These are phyloP conservation scores for Hippophae tibetana DNA, from an alignment of 306 rosid genomes.

Conservation along the genomic window DNA sequence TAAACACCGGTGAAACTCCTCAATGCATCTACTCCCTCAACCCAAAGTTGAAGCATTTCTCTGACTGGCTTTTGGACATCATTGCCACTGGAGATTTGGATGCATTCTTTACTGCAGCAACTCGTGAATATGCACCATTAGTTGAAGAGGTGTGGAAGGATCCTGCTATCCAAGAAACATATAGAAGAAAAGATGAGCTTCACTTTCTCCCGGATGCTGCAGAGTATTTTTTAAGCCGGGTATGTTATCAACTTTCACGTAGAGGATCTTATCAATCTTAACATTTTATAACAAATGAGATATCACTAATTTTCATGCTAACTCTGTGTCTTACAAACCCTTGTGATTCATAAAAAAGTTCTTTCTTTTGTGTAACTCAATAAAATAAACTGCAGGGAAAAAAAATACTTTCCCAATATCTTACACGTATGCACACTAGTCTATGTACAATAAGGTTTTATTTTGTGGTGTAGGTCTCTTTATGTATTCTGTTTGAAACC, in stretches of 20 bases:
- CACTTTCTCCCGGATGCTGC: conserved; percentile 80
- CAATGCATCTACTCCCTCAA: conserved; percentile 57
- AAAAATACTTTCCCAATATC: no score
- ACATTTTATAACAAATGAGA: no score
- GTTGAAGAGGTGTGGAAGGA: conserved; percentile 86
- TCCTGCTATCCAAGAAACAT: conserved; percentile 78
- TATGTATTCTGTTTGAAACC: no score
- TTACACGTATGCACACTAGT: no score
- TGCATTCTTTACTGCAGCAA: conserved; percentile 88
- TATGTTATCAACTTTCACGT: conserved; percentile 17
- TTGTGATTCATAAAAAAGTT: no score
- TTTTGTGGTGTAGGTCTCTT: no score
- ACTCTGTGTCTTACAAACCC: no score
- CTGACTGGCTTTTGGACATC: conserved; percentile 85
- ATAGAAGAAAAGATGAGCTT: conserved; percentile 76
- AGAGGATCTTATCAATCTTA: no score
- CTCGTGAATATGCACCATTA: conserved; percentile 91
- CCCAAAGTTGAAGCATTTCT: conserved; percentile 72
- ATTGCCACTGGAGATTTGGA: conserved; percentile 89
- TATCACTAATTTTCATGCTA: no score
- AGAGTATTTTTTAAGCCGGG: conserved; percentile 76
- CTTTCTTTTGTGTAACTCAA: no score
- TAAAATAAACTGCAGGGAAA: no score
- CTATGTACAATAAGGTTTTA: no score
- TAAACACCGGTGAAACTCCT: conserved; percentile 40